phyloP scores from a whole-genome alignment of 2,329 filamentous ascomycete species.

The Cladosporium cucumerinum region DNA sequence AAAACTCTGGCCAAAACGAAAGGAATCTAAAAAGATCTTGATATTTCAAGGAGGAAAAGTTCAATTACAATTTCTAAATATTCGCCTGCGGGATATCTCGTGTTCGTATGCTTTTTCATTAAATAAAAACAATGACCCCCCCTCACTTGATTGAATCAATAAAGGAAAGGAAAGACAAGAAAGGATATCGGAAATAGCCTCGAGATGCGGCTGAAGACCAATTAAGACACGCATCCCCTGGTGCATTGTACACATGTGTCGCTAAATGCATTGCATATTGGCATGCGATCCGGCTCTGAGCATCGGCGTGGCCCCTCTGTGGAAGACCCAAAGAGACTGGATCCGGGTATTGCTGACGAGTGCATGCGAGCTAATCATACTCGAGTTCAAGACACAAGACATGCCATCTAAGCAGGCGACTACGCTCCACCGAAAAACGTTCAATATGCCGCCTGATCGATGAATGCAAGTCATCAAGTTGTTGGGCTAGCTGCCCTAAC shows the following conservation, averaged over 20 bases:
- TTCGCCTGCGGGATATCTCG: slow-evolving; percentile 27
- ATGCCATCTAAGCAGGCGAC: not conserved
- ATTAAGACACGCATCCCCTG: not conserved
- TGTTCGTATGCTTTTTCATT: slow-evolving; percentile 40
- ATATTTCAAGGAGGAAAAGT: not conserved
- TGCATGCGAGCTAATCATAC: not conserved
- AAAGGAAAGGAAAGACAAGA: not conserved
- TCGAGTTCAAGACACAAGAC: not conserved
- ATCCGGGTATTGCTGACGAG: not conserved
- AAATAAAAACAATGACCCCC: not conserved
- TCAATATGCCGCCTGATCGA: not conserved
- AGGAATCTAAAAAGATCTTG: not conserved
- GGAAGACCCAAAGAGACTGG: too few relatives aligned
- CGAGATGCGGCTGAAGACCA: not conserved
- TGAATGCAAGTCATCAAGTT: not conserved
- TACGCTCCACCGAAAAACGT: not conserved
- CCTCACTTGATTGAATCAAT: not conserved
- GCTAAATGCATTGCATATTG: not conserved
- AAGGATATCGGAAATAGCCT: not conserved
- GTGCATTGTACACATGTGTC: not conserved
- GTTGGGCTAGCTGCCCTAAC: not conserved
- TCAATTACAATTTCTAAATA: not conserved
- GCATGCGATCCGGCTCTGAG: not conserved
- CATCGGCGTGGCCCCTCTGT: too few relatives aligned
- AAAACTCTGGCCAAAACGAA: not conserved